Evolutionary conservation across 2,329 filamentous ascomycete species (phyloP), one percentile per base, ranked within the genome.

Genomic region (Verticillium klebahnii): DNA sequence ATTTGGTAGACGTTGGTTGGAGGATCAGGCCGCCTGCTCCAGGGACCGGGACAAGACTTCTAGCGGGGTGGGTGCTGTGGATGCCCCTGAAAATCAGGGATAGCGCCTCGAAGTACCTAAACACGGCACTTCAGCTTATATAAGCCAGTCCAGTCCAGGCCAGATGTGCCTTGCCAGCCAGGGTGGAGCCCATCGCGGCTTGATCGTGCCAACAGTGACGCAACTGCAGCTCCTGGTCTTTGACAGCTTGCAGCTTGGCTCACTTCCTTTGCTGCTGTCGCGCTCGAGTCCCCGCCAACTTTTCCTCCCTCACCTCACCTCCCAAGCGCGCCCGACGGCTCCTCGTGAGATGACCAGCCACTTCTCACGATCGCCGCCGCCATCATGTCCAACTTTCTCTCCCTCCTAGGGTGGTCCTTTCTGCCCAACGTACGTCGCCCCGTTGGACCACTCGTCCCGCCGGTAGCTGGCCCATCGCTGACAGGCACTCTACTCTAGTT

Each of bases 351-450:
- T 50, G 45, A 50, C 45, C 8, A 23, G n/a, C 19, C 19, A 14
- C 19, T 50, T 12, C 2, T 50, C 19, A 23, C 45, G 23, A 50
- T n/a, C 19, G 19, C 45, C 19, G 45, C 19, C n/a, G 12, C 45
- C 29, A 69, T 60, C 19, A 85, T 85, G 83, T 82, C 83, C 36
- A 73, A 77, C 60, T 67, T 84, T 58, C 73, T 86, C 59, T 84
- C 83, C 62, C 74, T 86, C 54, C 61, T 85, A 68, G 83, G 82
- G 69, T 86, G 84, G 84, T 77, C 77, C 63, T 85, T 86, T 68
- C 78, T 86, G 57, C 83, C 84, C 56, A 76, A 78, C 59, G 83
- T 85, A 73, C 57, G 80, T 66, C 36, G n/a, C 32, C 55, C 39
- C 39, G 50, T 8, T 45, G 45, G n/a, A n/a, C 39, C 14, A 31